Evolutionary conservation across 495 filamentous ascomycete genomes (phyloP).

Genomic region (Chlorociboria aeruginascens): DNA sequence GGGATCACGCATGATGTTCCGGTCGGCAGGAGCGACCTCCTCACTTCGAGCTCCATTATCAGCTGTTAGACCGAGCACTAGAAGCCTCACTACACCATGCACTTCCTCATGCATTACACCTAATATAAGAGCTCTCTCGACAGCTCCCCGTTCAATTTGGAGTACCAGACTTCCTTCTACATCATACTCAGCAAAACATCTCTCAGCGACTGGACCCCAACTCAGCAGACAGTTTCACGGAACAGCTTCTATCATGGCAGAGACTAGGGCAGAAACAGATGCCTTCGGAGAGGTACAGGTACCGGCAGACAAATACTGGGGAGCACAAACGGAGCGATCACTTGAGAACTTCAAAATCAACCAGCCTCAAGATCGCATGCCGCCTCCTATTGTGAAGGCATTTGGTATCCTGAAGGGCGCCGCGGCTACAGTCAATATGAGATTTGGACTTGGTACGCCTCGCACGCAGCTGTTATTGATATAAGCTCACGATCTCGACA

Average conservation of each 20-base stretch:
- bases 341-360: conserved; percentile 97
- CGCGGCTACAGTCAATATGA: conserved; percentile 92
- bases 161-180: background rate
- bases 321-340: conserved; percentile 94
- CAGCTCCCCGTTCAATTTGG: conserved; percentile 5
- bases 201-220: conserved; percentile 7
- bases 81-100: background rate
- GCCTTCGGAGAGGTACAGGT: conserved; percentile 96
- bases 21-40: conserved; percentile 14
- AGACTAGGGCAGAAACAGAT: conserved; percentile 77
- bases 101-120: background rate
- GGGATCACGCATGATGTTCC: conserved; percentile 14
- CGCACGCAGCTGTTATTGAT: background rate
- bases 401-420: conserved; percentile 98
- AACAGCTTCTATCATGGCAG: conserved; percentile 35
- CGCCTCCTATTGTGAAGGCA: conserved; percentile 76
- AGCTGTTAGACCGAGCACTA: conserved; percentile 16
- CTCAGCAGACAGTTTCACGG: conserved; percentile 34
- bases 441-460: conserved; percentile 76
- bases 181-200: background rate
- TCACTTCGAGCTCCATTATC: conserved; percentile 9
- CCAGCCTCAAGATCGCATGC: conserved; percentile 98
- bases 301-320: conserved; percentile 92
- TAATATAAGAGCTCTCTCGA: background rate
- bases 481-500: conserved; percentile 24